phyloP scores from a whole-genome alignment of 495 filamentous ascomycete genomes.

The Trichoderma orchidacearum region DNA sequence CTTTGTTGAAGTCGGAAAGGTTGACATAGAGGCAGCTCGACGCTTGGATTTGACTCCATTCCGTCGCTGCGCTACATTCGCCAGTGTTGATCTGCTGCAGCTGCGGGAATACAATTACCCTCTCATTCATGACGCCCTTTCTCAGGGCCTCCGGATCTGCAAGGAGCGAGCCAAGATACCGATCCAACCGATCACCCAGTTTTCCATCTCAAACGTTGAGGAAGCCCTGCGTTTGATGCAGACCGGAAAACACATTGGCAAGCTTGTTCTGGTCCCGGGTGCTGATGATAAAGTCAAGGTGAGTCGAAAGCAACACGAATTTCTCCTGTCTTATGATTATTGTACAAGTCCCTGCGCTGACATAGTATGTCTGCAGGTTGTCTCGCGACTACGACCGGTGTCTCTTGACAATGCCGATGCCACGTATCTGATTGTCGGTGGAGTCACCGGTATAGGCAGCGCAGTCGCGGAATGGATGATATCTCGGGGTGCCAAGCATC shows the following conservation, averaged over 20 bases:
- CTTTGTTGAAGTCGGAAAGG: constrained; percentile 40
- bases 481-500: constrained; percentile 24
- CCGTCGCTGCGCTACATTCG: constrained; percentile 22
- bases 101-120: constrained; percentile 12
- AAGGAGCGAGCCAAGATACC: constrained; percentile 10
- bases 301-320: background rate
- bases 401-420: constrained; percentile 15
- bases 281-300: background rate
- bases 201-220: constrained; percentile 24
- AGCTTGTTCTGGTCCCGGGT: constrained; percentile 29
- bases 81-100: constrained; percentile 24
- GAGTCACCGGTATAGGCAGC: constrained; percentile 29
- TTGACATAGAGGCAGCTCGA: constrained; percentile 9
- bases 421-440: constrained; percentile 35
- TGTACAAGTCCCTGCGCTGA: background rate
- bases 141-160: constrained; percentile 15
- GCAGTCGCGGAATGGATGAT: constrained; percentile 36
- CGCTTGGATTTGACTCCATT: constrained; percentile 29
- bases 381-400: background rate
- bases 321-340: background rate
- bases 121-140: constrained; percentile 11
- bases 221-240: constrained; percentile 34
- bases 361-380: background rate
- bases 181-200: constrained; percentile 20
- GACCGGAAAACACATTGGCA: constrained; percentile 37